Conservation (phyloP, 306 rosid genomes). For the Rosa chinensis region DNA sequence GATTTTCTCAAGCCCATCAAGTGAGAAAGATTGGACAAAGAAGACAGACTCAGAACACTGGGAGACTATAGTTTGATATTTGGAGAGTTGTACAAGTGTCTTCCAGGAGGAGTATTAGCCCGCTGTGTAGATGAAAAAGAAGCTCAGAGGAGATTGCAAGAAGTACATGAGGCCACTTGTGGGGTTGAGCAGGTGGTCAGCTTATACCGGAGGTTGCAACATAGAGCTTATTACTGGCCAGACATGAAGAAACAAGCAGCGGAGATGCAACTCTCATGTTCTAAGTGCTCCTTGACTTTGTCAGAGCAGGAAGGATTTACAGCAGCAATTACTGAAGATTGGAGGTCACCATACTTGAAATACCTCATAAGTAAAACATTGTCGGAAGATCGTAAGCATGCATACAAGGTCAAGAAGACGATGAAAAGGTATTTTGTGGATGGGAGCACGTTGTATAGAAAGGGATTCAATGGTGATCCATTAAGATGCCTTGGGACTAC, state of each 20-base stretch:
- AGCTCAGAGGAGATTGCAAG: no score
- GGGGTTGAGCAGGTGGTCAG: background rate
- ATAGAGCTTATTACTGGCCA: background rate
- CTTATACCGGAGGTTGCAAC: background rate
- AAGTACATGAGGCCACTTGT: background rate
- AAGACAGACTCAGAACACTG: no score
- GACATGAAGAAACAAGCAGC: background rate
- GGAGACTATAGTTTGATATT: no score
- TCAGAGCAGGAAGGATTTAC: background rate
- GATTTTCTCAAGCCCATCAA: no score
- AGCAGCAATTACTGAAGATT: background rate
- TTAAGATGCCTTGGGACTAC: background rate
- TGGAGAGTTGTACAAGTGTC: no score
- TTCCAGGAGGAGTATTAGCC: no score
- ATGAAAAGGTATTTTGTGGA: no score
- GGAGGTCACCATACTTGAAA: background rate
- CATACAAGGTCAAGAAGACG: background rate
- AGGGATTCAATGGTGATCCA: background rate
- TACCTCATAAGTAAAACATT: no score
- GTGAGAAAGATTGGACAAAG: no score
- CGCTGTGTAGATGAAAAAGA: no score
- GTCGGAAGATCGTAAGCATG: background rate
- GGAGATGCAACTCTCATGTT: background rate
- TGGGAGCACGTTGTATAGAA: background rate
- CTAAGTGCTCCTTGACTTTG: accelerated